phyloP scores from a whole-genome alignment of 2,329 filamentous ascomycete genomes.

The Ceratocystis ficicola region DNA sequence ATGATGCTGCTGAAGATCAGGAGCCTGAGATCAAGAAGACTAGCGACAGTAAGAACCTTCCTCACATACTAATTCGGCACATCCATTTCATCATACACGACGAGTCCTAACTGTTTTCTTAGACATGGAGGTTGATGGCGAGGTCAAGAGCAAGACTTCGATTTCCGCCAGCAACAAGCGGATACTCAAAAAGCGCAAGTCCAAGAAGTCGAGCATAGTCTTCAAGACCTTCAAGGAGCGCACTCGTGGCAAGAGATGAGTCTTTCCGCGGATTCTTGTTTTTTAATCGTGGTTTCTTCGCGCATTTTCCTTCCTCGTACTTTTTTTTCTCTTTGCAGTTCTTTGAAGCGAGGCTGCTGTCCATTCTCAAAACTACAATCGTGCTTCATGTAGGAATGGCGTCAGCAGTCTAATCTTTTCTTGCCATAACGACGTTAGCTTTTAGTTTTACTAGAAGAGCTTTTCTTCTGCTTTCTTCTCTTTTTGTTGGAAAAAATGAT shows the following conservation, averaged over 20 bases:
- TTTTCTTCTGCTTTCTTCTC: slow-evolving; percentile 1
- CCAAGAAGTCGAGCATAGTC: slow-evolving; percentile 45
- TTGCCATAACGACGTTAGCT: neutral
- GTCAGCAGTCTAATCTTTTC: neutral
- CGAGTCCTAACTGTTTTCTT: slow-evolving; percentile 13
- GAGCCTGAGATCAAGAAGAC: slow-evolving; percentile 17
- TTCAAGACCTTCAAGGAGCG: slow-evolving; percentile 46
- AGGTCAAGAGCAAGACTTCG: slow-evolving; percentile 29
- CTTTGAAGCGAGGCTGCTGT: neutral
- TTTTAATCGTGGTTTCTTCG: neutral
- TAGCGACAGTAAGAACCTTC: slow-evolving; percentile 9
- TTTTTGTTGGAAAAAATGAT: slow-evolving; percentile 1
- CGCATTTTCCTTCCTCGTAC: neutral
- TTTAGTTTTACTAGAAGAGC: neutral
- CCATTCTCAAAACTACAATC: neutral
- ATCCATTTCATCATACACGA: neutral
- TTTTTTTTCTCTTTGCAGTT: neutral
- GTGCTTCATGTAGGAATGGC: neutral
- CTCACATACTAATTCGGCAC: neutral
- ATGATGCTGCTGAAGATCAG: slow-evolving; percentile 13
- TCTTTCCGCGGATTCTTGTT: neutral
- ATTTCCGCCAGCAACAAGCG: slow-evolving; percentile 36
- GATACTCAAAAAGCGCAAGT: slow-evolving; percentile 45
- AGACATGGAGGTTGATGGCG: slow-evolving; percentile 48
- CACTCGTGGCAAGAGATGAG: slow-evolving; percentile 20